Conservation (phyloP, 2,329 filamentous ascomycete genomes). For the Fusarium pseudocircinatum region DNA sequence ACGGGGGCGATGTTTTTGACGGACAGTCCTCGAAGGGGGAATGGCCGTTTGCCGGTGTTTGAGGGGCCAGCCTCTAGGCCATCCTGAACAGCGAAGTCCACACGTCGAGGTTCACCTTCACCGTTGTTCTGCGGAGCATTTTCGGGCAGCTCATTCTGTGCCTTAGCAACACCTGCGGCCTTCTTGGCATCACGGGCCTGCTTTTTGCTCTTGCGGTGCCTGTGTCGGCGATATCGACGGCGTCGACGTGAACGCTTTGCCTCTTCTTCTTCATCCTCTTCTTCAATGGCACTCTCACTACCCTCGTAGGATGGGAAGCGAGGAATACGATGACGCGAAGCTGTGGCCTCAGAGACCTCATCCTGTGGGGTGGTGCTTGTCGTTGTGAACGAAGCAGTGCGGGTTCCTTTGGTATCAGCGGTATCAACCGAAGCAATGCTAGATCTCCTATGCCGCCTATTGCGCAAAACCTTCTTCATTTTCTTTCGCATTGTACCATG, state of each 20-base stretch:
- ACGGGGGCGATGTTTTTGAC: constrained; percentile 77
- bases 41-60: constrained; percentile 52
- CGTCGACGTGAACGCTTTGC: constrained; percentile 47
- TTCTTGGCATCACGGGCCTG: constrained; percentile 51
- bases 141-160: constrained; percentile 47
- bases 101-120: constrained; percentile 60
- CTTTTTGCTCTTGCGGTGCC: constrained; percentile 53
- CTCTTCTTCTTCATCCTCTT: constrained; percentile 60
- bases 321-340: constrained; percentile 49
- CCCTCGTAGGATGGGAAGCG: constrained; percentile 50
- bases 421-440: constrained; percentile 76
- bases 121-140: constrained; percentile 21
- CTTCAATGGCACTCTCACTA: constrained; percentile 55
- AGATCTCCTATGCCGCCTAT: constrained; percentile 78
- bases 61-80: constrained; percentile 36
- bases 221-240: constrained; percentile 50
- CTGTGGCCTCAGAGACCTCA: constrained; percentile 53
- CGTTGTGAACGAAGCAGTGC: constrained; percentile 55
- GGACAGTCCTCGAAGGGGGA: constrained; percentile 69
- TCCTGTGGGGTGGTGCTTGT: constrained; percentile 49
- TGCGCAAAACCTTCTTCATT: constrained; percentile 78
- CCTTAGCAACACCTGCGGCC: constrained; percentile 37
- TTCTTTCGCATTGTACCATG: constrained; percentile 75
- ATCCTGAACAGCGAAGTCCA: constrained; percentile 64
- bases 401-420: constrained; percentile 45